These are phyloP conservation scores for Gracilaria domingensis DNA, from an alignment of 23 red algal species.

Conservation along the genomic window DNA sequence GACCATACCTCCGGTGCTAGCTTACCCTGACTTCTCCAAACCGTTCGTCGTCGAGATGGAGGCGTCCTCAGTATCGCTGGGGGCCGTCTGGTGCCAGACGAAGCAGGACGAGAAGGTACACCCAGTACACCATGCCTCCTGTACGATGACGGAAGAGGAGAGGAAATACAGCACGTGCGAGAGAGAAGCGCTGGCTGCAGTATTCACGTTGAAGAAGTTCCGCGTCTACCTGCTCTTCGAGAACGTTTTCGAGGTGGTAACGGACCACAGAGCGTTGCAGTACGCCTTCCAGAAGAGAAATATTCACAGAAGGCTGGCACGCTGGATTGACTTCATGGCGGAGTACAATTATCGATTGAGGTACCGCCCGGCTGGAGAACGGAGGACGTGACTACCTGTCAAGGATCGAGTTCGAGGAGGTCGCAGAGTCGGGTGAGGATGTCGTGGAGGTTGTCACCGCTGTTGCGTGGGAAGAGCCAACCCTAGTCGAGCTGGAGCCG, in stretches of 20 bases:
- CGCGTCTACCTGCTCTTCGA: slow-evolving; percentile 27
- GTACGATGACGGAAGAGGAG: no score
- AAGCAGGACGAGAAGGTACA: slow-evolving; percentile 15
- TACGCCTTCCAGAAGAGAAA: no score
- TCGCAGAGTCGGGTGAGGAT: no score
- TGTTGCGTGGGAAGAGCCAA: no score
- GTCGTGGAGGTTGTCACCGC: no score
- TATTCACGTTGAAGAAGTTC: slow-evolving; percentile 36
- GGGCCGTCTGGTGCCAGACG: slow-evolving; percentile 13
- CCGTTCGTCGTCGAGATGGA: slow-evolving; percentile 31
- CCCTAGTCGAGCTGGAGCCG: no score
- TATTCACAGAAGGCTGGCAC: no score
- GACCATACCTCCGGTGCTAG: slow-evolving; percentile 27
- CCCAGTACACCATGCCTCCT: no score
- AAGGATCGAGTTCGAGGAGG: not conserved
- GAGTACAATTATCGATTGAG: slow-evolving; percentile 12
- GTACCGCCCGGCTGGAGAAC: not conserved
- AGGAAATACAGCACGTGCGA: no score
- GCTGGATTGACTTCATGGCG: no score
- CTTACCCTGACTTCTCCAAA: not conserved
- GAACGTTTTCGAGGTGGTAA: not conserved
- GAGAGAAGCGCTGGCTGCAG: slow-evolving; percentile 20
- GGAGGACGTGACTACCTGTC: slow-evolving; percentile 6
- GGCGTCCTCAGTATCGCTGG: not conserved
- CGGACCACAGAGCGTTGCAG: no score